Percentiles rank a stretch among this genome's conserved stretches.
Evolutionary conservation across 257 asterid genomes (phyloP).

Genomic region (Cordia subcordata): DNA sequence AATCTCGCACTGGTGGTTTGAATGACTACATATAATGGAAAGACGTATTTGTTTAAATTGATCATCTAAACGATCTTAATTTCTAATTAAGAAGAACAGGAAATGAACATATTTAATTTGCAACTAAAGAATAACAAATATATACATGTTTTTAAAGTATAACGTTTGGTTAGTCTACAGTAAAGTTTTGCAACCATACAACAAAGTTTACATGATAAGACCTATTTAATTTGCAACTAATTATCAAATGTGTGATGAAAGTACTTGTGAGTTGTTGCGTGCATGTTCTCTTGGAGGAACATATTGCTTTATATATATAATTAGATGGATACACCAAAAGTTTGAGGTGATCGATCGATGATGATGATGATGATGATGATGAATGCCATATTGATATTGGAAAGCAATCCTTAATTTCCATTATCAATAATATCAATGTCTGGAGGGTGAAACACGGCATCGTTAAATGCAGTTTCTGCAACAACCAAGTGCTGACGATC

Average conservation of each 20-base stretch:
- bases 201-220: neutral
- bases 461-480: too few relatives aligned
- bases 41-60: too few relatives aligned
- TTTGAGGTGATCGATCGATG: too few relatives aligned
- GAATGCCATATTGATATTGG: slow-evolving; percentile 14
- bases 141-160: neutral
- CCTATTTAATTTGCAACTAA: neutral
- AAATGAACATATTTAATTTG: too few relatives aligned
- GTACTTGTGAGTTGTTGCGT: neutral
- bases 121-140: too few relatives aligned
- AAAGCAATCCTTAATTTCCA: slow-evolving; percentile 7
- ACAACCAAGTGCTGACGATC: too few relatives aligned
- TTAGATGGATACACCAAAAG: slow-evolving; percentile 18
- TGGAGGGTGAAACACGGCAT: too few relatives aligned
- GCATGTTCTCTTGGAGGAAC: neutral
- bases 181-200: neutral
- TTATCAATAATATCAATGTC: neutral
- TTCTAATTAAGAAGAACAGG: too few relatives aligned
- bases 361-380: too few relatives aligned
- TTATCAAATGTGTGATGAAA: neutral
- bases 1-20: too few relatives aligned
- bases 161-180: neutral
- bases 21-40: too few relatives aligned
- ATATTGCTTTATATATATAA: neutral
- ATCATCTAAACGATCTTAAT: too few relatives aligned